These are phyloP conservation scores for Didymella lethalis DNA, from an alignment of 2,329 filamentous ascomycete genomes.

Conservation along the genomic window DNA sequence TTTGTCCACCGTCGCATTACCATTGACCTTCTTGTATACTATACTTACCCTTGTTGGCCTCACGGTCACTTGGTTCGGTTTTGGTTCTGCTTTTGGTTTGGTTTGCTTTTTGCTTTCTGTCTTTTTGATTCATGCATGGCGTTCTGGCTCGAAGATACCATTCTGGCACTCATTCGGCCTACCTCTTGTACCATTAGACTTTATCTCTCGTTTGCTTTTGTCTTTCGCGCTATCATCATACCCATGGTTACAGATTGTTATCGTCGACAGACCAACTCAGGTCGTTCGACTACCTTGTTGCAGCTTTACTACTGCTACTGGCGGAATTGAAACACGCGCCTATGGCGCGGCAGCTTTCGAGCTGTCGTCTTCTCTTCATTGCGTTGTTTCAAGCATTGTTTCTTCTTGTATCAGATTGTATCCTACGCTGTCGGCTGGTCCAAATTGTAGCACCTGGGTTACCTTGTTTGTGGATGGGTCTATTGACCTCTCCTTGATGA, in stretches of 20 bases:
- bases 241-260: conserved; percentile 23
- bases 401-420: conserved; percentile 24
- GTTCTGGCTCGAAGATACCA: conserved; percentile 39
- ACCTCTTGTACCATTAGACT: conserved; percentile 43
- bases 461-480: conserved; percentile 19
- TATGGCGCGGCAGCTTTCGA: conserved; percentile 36
- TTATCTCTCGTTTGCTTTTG: conserved; percentile 19
- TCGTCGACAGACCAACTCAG: conserved; percentile 21
- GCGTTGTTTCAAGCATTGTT: conserved; percentile 23
- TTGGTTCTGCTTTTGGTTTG: conserved; percentile 25
- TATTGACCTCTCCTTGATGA: conserved; percentile 21
- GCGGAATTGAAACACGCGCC: conserved; percentile 32
- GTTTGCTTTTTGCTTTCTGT: conserved; percentile 17
- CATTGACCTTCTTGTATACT: conserved; percentile 44
- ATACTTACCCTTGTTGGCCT: conserved; percentile 36
- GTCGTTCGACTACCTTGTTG: conserved; percentile 14
- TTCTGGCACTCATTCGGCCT: conserved; percentile 46
- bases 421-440: conserved; percentile 32
- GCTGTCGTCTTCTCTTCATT: conserved; percentile 24
- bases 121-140: conserved; percentile 29
- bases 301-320: conserved; percentile 14
- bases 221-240: conserved; percentile 24
- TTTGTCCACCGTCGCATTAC: conserved; percentile 14
- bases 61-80: conserved; percentile 27
- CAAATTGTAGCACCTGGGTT: conserved; percentile 38